A percentile compares a stretch with the other conserved stretches of the same genome.
These are phyloP conservation scores for Cantharellus anzutake DNA, from an alignment of 768 basidiomycete species.

Conservation along the genomic window DNA sequence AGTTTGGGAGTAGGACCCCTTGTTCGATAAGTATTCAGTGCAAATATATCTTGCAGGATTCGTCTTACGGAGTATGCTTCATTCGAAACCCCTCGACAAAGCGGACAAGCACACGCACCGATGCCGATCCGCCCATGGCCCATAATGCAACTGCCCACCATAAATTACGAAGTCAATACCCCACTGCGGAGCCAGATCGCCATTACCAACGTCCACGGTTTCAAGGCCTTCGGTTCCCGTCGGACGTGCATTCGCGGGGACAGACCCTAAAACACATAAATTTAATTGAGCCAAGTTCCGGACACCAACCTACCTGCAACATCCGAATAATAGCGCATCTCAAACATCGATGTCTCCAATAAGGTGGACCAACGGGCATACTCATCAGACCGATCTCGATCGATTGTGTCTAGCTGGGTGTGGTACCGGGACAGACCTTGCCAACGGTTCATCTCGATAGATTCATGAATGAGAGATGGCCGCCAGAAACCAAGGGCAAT, in stretches of 20 bases:
- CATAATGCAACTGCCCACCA: constrained; percentile 62
- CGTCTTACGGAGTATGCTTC: constrained; percentile 23
- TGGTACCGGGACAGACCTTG: constrained; percentile 23
- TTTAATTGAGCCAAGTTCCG: background rate
- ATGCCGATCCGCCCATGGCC: constrained; percentile 94
- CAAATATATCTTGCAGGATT: constrained; percentile 64
- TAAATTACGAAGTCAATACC: constrained; percentile 71
- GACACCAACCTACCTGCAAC: constrained; percentile 36
- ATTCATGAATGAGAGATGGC: background rate
- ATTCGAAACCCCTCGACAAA: background rate
- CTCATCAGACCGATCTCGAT: constrained; percentile 23
- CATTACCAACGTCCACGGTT: constrained; percentile 57
- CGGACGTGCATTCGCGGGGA: constrained; percentile 5
- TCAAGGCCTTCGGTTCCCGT: constrained; percentile 10
- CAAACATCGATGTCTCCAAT: constrained; percentile 55
- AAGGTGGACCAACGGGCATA: constrained; percentile 80
- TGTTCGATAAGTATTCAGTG: constrained; percentile 62
- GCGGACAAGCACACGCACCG: constrained; percentile 26
- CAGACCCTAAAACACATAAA: constrained; percentile 1
- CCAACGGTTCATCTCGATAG: constrained; percentile 13
- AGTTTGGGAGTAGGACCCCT: constrained; percentile 34
- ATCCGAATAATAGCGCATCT: constrained; percentile 76
- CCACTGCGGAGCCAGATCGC: constrained; percentile 82
- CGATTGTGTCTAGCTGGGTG: background rate
- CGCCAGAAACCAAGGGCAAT: constrained; percentile 8